Conservation (phyloP, 2,329 filamentous ascomycete species). For the Zymoseptoria tritici region DNA sequence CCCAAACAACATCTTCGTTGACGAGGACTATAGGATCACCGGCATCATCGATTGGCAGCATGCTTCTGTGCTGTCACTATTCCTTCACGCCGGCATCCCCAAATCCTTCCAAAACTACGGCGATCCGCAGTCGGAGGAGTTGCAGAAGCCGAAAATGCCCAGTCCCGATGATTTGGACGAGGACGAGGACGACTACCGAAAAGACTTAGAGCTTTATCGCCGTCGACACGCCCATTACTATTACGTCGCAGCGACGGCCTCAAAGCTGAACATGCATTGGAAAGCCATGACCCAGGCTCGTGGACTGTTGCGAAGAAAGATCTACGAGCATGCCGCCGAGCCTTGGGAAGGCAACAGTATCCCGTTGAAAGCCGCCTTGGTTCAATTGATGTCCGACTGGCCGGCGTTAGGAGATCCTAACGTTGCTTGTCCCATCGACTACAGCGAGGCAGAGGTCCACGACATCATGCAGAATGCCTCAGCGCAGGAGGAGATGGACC, state of each 20-base stretch:
- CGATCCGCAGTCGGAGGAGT: slow-evolving; percentile 20
- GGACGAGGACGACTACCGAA: slow-evolving; percentile 10
- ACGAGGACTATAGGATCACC: slow-evolving; percentile 27
- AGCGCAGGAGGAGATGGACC: slow-evolving; percentile 20
- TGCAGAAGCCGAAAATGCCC: slow-evolving; percentile 12
- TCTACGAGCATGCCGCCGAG: slow-evolving; percentile 14
- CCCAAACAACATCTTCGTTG: slow-evolving; percentile 31
- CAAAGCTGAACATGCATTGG: slow-evolving; percentile 13
- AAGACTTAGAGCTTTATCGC: slow-evolving; percentile 15
- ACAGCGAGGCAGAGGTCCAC: slow-evolving; percentile 8
- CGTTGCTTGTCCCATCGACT: slow-evolving; percentile 12
- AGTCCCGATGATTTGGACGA: slow-evolving; percentile 13
- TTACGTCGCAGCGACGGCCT: slow-evolving; percentile 17
- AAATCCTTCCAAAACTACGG: slow-evolving; percentile 35
- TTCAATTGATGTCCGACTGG: slow-evolving; percentile 10
- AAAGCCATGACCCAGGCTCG: slow-evolving; percentile 12
- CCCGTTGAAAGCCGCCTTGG: slow-evolving; percentile 18
- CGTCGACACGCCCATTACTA: slow-evolving; percentile 21
- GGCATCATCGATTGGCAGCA: slow-evolving; percentile 19
- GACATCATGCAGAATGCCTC: slow-evolving; percentile 19
- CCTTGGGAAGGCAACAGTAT: slow-evolving; percentile 25
- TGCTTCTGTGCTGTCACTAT: slow-evolving; percentile 5
- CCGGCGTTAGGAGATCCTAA: neutral
- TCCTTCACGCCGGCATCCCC: slow-evolving; percentile 21
- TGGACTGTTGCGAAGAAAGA: slow-evolving; percentile 12